Conservation (phyloP, 306 rosid species). For the Citrullus amarus region DNA sequence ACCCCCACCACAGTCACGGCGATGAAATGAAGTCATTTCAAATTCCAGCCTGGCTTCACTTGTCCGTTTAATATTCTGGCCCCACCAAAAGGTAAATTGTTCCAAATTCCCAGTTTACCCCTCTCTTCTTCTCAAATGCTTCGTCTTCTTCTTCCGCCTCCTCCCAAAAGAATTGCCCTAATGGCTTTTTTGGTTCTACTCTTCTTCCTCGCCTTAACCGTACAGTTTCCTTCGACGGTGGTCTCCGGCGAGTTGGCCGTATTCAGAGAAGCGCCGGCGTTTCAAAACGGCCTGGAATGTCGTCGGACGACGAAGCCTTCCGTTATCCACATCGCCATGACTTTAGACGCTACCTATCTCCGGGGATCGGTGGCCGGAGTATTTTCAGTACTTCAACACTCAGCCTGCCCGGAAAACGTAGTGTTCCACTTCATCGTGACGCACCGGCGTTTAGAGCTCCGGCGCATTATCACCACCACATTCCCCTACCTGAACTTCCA, state of each 20-base stretch:
- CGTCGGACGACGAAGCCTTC: constrained; percentile 22
- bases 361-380: constrained; percentile 87
- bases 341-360: constrained; percentile 70
- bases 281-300: constrained; percentile 68
- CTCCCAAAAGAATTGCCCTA: background rate
- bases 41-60: constrained; percentile 2
- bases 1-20: background rate
- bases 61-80: background rate
- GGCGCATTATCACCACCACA: constrained; percentile 46
- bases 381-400: constrained; percentile 74
- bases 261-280: constrained; percentile 82
- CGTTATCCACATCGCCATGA: constrained; percentile 80
- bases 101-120: background rate
- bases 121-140: background rate
- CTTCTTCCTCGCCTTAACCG: constrained; percentile 2
- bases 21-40: background rate
- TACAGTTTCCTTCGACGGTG: background rate
- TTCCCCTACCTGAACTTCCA: constrained; percentile 64
- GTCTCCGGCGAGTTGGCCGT: constrained; percentile 20
- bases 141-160: background rate
- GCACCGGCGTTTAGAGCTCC: constrained; percentile 42
- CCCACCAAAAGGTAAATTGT: background rate
- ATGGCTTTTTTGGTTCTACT: constrained; percentile 1
- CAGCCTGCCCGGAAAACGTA: constrained; percentile 73
- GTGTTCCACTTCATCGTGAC: constrained; percentile 76